These are phyloP conservation scores for Symbiodinium natans DNA, from an alignment of 73 alveolate species.

Conservation along the genomic window DNA sequence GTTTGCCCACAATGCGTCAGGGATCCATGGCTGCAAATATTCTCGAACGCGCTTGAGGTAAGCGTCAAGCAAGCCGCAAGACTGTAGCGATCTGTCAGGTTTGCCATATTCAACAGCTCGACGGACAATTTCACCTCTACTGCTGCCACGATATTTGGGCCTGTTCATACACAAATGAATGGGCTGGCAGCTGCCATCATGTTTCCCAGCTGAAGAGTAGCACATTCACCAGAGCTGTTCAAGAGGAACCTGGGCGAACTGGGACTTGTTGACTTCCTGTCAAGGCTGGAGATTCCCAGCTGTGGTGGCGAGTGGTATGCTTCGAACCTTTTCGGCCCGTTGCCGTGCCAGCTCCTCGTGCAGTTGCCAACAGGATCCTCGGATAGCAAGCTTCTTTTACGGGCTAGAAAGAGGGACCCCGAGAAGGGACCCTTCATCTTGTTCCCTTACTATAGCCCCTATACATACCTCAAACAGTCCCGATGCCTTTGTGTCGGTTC, in stretches of 20 bases:
- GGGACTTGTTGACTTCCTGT: too few relatives aligned
- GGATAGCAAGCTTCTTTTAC: neutral
- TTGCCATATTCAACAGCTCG: slow-evolving; percentile 37
- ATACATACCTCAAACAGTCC: too few relatives aligned
- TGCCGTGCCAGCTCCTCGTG: slow-evolving; percentile 40
- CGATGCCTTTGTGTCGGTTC: too few relatives aligned
- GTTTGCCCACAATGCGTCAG: slow-evolving; percentile 35
- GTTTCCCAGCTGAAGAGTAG: slow-evolving; percentile 12
- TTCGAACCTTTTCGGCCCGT: slow-evolving; percentile 32
- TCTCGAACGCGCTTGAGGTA: too few relatives aligned
- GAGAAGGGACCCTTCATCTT: too few relatives aligned
- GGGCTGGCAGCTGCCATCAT: neutral
- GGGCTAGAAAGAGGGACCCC: too few relatives aligned
- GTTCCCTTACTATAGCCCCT: too few relatives aligned
- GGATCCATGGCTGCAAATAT: neutral
- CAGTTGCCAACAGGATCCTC: slow-evolving; percentile 49
- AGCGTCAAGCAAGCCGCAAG: too few relatives aligned
- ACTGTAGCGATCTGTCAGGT: neutral
- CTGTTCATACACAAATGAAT: slow-evolving; percentile 9
- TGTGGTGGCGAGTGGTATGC: slow-evolving; percentile 81
- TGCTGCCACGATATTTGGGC: neutral
- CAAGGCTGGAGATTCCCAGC: slow-evolving; percentile 33
- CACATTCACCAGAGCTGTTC: too few relatives aligned
- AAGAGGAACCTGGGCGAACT: too few relatives aligned
- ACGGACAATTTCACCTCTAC: slow-evolving; percentile 13